Base-by-base conservation (phyloP, 2,329 filamentous ascomycete species). In the Aureobasidium lini region DNA sequence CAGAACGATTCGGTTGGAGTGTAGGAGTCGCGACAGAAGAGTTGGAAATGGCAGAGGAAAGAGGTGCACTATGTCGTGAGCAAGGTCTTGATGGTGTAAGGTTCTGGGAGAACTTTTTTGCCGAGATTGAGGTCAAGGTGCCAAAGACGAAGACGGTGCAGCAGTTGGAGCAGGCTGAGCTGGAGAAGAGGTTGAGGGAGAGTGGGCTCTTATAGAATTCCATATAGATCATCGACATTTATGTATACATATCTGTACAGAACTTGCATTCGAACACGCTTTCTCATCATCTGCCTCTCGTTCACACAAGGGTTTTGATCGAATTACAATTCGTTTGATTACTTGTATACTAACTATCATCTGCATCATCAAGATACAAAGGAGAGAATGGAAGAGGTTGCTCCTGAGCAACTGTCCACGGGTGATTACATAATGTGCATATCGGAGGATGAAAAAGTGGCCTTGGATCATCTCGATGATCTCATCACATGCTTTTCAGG, bases 1-100 rank as follows among this genome's bases (percentile, higher is more conserved):
- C 94, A 0, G 89, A 95, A 72, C 80, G 84, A 52, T 99, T 99
- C 73, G 90, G 92, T 6, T 99, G 94, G 94, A 97, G 94, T 70
- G 87, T 99, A 7, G 94, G 94, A 8, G 93, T 99, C 23, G 94
- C 94, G 1, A 89, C 88, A 61, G 94, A 97, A 71, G 94, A 99
- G 75, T 79, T 99, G 11, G 89, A 96, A 70, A 96, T 99, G 93
- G 92, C 92, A 0, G 94, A 99, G 72, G 93, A 97, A 71, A 84
- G 83, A 59, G 94, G 94, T 0, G 84, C 85, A 2, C 72, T 99
- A 18, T 97, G 93, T 71, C 86, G 94, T 49, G 94, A 99, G 71
- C 92, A 95, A 67, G 87, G 90, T 4, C 84, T 97, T 13, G 92
- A 96, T 71, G 94, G 94, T 0, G 78, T 95, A 48, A 87, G 87